phyloP scores from a whole-genome alignment of 1,284 basidiomycete species.

The Irpex sp. region DNA sequence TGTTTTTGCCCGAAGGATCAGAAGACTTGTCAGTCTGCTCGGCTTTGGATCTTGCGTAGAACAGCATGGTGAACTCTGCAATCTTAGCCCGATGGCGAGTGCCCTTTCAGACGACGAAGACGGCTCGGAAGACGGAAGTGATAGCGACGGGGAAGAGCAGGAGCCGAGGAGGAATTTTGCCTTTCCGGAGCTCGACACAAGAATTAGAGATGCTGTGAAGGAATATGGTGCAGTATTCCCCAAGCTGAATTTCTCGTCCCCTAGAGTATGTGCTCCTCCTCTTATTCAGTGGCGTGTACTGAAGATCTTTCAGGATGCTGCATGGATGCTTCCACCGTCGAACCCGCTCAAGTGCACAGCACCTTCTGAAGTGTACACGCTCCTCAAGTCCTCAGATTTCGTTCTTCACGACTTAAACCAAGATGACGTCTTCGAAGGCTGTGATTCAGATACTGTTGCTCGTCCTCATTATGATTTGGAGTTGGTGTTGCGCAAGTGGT shows the following conservation, averaged over 20 bases:
- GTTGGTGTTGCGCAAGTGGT: conserved; percentile 92
- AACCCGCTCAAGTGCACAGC: conserved; percentile 84
- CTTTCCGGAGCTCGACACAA: conserved; percentile 76
- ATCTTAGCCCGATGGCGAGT: conserved; percentile 44
- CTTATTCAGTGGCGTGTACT: neutral
- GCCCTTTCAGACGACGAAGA: conserved; percentile 56
- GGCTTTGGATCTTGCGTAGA: conserved; percentile 3
- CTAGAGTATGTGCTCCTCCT: conserved; percentile 53
- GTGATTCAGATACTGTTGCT: conserved; percentile 23
- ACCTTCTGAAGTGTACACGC: conserved; percentile 88
- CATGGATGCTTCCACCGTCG: conserved; percentile 88
- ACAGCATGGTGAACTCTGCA: conserved; percentile 11
- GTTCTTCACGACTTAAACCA: conserved; percentile 71
- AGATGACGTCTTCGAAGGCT: conserved; percentile 62
- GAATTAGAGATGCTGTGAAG: conserved; percentile 66
- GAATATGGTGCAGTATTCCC: conserved; percentile 88
- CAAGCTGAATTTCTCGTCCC: conserved; percentile 92
- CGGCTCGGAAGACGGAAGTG: conserved; percentile 22
- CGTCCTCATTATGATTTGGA: conserved; percentile 61
- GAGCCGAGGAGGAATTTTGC: conserved; percentile 43
- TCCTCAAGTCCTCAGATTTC: conserved; percentile 94
- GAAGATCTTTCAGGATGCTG: conserved; percentile 67
- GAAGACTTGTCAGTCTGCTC: conserved; percentile 58
- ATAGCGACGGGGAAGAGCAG: conserved; percentile 30
- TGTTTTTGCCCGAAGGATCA: conserved; percentile 82